Conservation (phyloP, 225 moss, liverwort and hornwort genomes). For the Marchantia polymorpha region DNA sequence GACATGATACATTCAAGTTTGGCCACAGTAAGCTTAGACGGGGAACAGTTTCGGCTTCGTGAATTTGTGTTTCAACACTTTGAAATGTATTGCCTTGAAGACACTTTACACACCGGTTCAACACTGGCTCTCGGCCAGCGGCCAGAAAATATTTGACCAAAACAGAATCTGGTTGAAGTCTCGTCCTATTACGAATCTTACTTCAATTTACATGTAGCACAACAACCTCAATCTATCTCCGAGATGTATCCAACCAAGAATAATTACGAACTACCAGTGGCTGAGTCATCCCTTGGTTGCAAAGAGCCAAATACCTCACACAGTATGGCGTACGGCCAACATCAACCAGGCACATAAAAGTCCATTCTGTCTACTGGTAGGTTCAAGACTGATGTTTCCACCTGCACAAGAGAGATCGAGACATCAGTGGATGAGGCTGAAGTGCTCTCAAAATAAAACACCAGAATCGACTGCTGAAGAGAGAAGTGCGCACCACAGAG, state of each 20-base stretch:
- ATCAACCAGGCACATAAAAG: conserved; percentile 77
- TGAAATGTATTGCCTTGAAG: not conserved
- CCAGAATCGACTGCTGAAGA: not conserved
- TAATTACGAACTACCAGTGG: not conserved
- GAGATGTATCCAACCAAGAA: conserved; percentile 1
- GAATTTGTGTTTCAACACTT: not conserved
- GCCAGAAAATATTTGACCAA: not conserved
- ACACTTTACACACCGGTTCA: not conserved
- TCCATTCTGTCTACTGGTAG: conserved; percentile 97
- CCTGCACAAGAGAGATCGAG: conserved; percentile 42
- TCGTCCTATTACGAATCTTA: not conserved
- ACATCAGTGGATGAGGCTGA: not conserved
- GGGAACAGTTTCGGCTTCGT: too few species aligned
- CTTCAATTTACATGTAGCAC: conserved; percentile 2
- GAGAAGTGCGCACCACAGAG: not conserved
- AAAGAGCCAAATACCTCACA: not conserved
- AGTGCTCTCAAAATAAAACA: not conserved
- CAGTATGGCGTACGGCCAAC: not conserved
- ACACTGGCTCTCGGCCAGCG: not conserved
- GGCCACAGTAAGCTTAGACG: too few species aligned
- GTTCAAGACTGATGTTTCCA: conserved; percentile 86
- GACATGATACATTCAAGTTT: too few species aligned
- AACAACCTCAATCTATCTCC: conserved; percentile 9
- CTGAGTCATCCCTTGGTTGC: not conserved
- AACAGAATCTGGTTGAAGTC: not conserved